These are phyloP conservation scores for Wickerhamomyces bovis DNA, from an alignment of 805 yeast species.

Conservation along the genomic window DNA sequence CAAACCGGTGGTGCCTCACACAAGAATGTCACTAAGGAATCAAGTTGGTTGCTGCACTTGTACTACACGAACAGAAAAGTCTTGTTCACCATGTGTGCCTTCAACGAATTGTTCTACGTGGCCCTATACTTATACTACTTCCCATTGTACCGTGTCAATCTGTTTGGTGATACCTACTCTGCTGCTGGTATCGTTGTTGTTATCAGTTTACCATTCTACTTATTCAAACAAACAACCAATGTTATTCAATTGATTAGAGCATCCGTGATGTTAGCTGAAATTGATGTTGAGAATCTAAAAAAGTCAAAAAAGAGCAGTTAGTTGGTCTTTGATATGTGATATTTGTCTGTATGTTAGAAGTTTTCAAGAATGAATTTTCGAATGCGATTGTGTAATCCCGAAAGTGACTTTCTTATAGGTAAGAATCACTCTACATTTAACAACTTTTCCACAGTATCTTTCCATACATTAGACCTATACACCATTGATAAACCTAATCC, in stretches of 20 bases:
- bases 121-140: constrained; percentile 79
- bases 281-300: constrained; percentile 44
- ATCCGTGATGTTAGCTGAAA: constrained; percentile 67
- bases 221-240: constrained; percentile 85
- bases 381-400: too few relatives aligned
- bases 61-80: constrained; percentile 85
- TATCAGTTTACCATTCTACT: constrained; percentile 77
- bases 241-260: constrained; percentile 86
- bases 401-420: too few relatives aligned
- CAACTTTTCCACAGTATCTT: too few relatives aligned
- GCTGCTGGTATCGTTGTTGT: constrained; percentile 54
- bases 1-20: constrained; percentile 76
- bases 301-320: constrained; percentile 11
- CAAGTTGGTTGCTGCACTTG: constrained; percentile 66
- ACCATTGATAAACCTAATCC: neutral
- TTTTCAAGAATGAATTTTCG: too few relatives aligned
- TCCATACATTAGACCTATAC: neutral
- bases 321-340: too few relatives aligned
- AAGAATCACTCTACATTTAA: neutral
- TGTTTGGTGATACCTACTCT: constrained; percentile 37
- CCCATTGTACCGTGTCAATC: constrained; percentile 24
- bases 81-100: constrained; percentile 82
- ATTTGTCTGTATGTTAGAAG: neutral
- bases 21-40: constrained; percentile 69
- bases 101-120: constrained; percentile 89